phyloP scores from a whole-genome alignment of 2,329 filamentous ascomycete species.

The Phyllosticta citriasiana region DNA sequence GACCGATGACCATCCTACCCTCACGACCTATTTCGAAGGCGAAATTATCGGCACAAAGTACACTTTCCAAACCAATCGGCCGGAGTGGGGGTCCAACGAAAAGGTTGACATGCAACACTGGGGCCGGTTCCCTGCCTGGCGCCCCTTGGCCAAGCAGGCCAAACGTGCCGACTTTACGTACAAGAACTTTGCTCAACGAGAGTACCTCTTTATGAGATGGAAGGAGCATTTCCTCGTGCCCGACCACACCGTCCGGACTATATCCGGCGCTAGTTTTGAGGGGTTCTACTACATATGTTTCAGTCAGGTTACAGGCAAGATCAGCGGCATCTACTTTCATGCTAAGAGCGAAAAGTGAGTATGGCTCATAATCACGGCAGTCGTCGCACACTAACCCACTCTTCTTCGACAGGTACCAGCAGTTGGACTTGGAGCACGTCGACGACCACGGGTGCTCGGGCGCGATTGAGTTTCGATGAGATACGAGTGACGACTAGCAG shows the following conservation, averaged over 20 bases:
- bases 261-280: constrained; percentile 91
- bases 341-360: constrained; percentile 93
- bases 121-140: constrained; percentile 80
- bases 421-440: constrained; percentile 82
- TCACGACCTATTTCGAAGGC: constrained; percentile 96
- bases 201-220: constrained; percentile 98
- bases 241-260: constrained; percentile 82
- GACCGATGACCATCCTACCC: constrained; percentile 90
- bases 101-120: constrained; percentile 91
- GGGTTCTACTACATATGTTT: constrained; percentile 99
- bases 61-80: constrained; percentile 82
- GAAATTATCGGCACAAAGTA: constrained; percentile 96
- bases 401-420: constrained; percentile 63
- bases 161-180: constrained; percentile 49
- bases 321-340: constrained; percentile 96
- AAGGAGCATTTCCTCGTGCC: constrained; percentile 97
- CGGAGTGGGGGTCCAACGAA: constrained; percentile 82
- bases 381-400: background rate
- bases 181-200: constrained; percentile 64
- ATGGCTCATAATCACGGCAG: background rate
- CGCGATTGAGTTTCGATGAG: constrained; percentile 79
- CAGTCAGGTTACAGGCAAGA: constrained; percentile 76
- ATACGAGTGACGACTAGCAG: constrained; percentile 15
- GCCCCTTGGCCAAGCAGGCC: constrained; percentile 58
- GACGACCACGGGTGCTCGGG: constrained; percentile 73